These are phyloP conservation scores for Neolecta irregularis DNA, from an alignment of 1,139 yeast genomes.

Conservation along the genomic window DNA sequence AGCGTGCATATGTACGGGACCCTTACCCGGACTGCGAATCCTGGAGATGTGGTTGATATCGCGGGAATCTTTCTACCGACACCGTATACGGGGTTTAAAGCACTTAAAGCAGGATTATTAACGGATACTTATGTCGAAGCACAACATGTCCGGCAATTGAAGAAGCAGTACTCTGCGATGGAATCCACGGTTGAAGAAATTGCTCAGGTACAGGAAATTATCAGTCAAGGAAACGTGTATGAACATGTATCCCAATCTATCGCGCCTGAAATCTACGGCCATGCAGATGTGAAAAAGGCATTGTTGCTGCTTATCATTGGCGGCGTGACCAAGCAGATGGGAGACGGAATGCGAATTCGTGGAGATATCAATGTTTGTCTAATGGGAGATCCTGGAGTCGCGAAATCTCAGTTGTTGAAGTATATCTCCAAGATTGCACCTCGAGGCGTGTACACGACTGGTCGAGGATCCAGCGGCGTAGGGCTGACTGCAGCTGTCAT, in stretches of 20 bases:
- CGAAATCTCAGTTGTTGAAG: constrained; percentile 88
- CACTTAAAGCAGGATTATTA: constrained; percentile 76
- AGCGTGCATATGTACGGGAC: constrained; percentile 80
- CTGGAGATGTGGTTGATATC: constrained; percentile 90
- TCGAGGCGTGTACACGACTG: constrained; percentile 93
- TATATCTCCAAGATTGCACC: constrained; percentile 90
- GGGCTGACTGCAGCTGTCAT: constrained; percentile 98
- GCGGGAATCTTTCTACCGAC: constrained; percentile 86
- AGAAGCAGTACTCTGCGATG: constrained; percentile 63
- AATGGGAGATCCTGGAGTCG: constrained; percentile 99
- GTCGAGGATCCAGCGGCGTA: constrained; percentile 97
- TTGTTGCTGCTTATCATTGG: constrained; percentile 72
- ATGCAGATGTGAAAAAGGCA: constrained; percentile 84
- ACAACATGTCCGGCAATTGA: constrained; percentile 72
- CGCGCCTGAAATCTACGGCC: constrained; percentile 97
- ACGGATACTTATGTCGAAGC: constrained; percentile 92
- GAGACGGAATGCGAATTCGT: constrained; percentile 93
- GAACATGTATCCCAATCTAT: constrained; percentile 71
- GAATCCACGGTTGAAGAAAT: constrained; percentile 45
- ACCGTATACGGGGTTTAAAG: constrained; percentile 91
- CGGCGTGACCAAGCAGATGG: constrained; percentile 87
- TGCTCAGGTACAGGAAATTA: constrained; percentile 38
- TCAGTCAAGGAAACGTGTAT: constrained; percentile 53
- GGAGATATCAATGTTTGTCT: constrained; percentile 93
- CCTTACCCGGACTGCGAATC: constrained; percentile 69